Conservation (phyloP, 2,329 filamentous ascomycete genomes). For the Fusarium haematococcum region DNA sequence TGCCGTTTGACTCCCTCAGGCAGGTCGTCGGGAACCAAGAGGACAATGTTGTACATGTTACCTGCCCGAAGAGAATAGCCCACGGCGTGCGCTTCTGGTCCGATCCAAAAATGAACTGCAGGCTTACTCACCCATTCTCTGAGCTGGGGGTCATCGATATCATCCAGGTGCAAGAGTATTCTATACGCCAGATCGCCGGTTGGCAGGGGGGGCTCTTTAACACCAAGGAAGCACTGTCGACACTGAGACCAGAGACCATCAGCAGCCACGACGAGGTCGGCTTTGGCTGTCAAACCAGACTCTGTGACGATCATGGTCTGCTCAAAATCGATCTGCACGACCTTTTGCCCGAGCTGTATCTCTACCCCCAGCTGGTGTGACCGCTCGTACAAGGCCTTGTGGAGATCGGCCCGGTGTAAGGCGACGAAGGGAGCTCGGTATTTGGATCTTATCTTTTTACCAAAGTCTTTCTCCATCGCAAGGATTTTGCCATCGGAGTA, state of each 20-base stretch:
- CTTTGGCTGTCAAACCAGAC: conserved; percentile 47
- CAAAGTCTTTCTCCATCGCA: conserved; percentile 63
- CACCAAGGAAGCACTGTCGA: conserved; percentile 60
- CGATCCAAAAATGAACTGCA: conserved; percentile 71
- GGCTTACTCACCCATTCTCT: conserved; percentile 64
- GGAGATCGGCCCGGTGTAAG: conserved; percentile 72
- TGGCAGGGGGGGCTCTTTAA: conserved; percentile 61
- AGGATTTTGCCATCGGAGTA: conserved; percentile 62
- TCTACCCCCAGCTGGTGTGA: conserved; percentile 65
- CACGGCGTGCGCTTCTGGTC: conserved; percentile 54
- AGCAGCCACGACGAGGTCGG: conserved; percentile 64
- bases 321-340: conserved; percentile 62
- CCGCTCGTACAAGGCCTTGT: conserved; percentile 62
- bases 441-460: conserved; percentile 62
- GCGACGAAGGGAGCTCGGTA: conserved; percentile 70
- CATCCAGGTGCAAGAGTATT: conserved; percentile 65
- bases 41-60: neutral
- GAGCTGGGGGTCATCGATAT: conserved; percentile 64
- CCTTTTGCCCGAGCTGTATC: conserved; percentile 61
- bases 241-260: conserved; percentile 74
- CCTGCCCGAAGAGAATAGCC: neutral
- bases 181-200: conserved; percentile 76
- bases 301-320: conserved; percentile 53
- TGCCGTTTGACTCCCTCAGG: conserved; percentile 49
- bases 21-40: neutral